Evolutionary conservation across 495 filamentous ascomycete genomes (phyloP).

Genomic region (Ascobolus immersus): DNA sequence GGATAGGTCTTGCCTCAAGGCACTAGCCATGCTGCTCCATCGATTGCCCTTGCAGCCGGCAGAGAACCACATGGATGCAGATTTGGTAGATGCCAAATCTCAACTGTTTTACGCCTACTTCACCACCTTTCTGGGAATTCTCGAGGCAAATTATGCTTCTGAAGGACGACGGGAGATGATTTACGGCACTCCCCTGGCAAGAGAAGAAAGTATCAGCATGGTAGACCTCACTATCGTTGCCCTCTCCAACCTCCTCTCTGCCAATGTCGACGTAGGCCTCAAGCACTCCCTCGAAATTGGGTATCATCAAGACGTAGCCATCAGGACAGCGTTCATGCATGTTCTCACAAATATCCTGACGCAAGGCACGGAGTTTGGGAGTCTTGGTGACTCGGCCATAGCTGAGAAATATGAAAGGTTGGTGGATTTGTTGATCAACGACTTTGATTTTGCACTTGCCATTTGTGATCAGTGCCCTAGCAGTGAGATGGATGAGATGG

Average conservation of each 20-base stretch:
- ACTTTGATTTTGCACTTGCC: slow-evolving; percentile 32
- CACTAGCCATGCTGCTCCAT: slow-evolving; percentile 35
- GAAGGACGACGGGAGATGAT: slow-evolving; percentile 20
- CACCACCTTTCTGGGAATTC: slow-evolving; percentile 32
- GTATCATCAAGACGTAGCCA: slow-evolving; percentile 39
- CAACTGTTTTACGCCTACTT: slow-evolving; percentile 46
- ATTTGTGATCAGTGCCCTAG: slow-evolving; percentile 38
- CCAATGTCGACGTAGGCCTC: slow-evolving; percentile 41
- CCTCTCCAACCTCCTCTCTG: slow-evolving; percentile 37
- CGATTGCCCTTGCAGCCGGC: slow-evolving; percentile 35
- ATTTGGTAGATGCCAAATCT: slow-evolving; percentile 33
- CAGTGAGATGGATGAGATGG: slow-evolving; percentile 37
- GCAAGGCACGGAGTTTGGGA: slow-evolving; percentile 41
- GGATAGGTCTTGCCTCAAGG: slow-evolving; percentile 33
- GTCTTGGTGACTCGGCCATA: slow-evolving; percentile 34
- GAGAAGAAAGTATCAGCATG: slow-evolving; percentile 24
- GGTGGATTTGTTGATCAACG: slow-evolving; percentile 31
- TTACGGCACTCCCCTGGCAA: slow-evolving; percentile 16
- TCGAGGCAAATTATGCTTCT: slow-evolving; percentile 29
- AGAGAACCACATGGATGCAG: slow-evolving; percentile 34
- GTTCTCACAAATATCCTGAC: slow-evolving; percentile 41
- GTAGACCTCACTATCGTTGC: slow-evolving; percentile 37
- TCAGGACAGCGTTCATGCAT: slow-evolving; percentile 39
- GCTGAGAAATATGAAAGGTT: slow-evolving; percentile 38
- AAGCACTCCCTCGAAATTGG: slow-evolving; percentile 39